Base-by-base conservation (phyloP, 192 early-diverging fungal species). In the Linnemannia exigua region DNA sequence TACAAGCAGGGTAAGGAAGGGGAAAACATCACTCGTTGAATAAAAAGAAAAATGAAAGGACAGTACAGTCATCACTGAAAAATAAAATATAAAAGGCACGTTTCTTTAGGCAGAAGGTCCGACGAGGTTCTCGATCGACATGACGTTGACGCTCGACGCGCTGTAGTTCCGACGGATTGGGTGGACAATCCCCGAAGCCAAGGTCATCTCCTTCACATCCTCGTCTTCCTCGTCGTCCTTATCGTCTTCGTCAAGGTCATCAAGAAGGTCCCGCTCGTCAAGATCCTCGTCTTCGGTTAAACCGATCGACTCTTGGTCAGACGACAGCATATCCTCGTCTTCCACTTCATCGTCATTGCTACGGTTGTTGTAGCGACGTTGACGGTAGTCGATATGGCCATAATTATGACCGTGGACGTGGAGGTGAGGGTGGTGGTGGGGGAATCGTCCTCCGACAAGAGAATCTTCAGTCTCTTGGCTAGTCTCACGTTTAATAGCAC, bases 101-200 rank as follows among this genome's bases (percentile, higher is more conserved):
- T 54, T 54, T 9, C 48, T 25, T 76, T 66, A 83, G 46, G 61
- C 25, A 47, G 75, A 73, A 31, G 72, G 76, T 37, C 72, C 78
- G 20, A 86, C 78, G 37, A 86, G 74, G 33, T 86, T 86, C 37
- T 80, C 83, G 68, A 86, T 86, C 19, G 83, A 86, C 83, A 86
- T 86, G 50, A 76, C 70, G 33, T 75, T 63, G 16, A 70, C 61
- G 5, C 74, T 58, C 31, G 67, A 38, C 31, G 75, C 77, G 22
- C 36, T 31, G 25, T 47, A 75, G 12, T 72, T 22, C n/a, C 46
- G 41, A n/a, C 52, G 41, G 20, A 4, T 54, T 28, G 17, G 37
- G 9, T 44, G 47, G 28, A 4, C 54, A 52, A 7, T 44, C 31
- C 46, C 31, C 47, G 19, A n/a, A n/a, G n/a, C n/a, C n/a, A n/a